phyloP scores from a whole-genome alignment of 345 rosid genomes.

The Cardamine occulta region DNA sequence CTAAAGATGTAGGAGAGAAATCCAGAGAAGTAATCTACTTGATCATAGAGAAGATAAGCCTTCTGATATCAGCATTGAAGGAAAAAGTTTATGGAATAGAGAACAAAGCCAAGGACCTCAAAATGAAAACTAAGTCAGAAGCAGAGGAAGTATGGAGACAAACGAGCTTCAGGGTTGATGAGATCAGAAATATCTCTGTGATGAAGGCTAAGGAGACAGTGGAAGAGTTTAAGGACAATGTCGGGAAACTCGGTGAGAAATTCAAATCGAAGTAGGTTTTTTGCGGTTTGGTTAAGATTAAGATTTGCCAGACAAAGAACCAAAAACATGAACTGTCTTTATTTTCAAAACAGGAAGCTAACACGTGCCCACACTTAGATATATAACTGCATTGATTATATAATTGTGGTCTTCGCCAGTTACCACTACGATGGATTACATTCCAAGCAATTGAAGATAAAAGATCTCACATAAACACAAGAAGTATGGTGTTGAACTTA shows the following conservation, averaged over 20 bases:
- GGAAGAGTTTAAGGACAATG: constrained; percentile 66
- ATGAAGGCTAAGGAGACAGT: constrained; percentile 49
- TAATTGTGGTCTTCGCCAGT: too few species aligned
- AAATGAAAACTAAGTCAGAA: constrained; percentile 28
- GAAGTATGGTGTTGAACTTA: not conserved
- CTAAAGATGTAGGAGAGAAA: constrained; percentile 54
- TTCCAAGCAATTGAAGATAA: not conserved
- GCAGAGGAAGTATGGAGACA: constrained; percentile 44
- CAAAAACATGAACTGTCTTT: not conserved
- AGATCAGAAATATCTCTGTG: constrained; percentile 41
- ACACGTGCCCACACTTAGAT: not conserved
- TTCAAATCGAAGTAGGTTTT: constrained; percentile 52
- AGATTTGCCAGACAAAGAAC: not conserved
- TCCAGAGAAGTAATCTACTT: constrained; percentile 56
- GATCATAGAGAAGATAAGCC: constrained; percentile 54
- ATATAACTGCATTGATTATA: not conserved
- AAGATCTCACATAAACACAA: not conserved
- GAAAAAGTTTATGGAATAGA: constrained; percentile 47
- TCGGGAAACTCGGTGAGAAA: constrained; percentile 69
- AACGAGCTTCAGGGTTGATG: constrained; percentile 34
- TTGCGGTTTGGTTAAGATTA: constrained; percentile 5
- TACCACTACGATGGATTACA: too few species aligned
- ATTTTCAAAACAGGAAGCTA: not conserved
- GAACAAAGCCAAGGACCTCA: constrained; percentile 43
- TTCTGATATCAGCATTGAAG: constrained; percentile 52